A percentile compares a stretch with the other conserved stretches of the same genome.
phyloP scores from a whole-genome alignment of 495 filamentous ascomycete genomes.

The Talaromyces liani region DNA sequence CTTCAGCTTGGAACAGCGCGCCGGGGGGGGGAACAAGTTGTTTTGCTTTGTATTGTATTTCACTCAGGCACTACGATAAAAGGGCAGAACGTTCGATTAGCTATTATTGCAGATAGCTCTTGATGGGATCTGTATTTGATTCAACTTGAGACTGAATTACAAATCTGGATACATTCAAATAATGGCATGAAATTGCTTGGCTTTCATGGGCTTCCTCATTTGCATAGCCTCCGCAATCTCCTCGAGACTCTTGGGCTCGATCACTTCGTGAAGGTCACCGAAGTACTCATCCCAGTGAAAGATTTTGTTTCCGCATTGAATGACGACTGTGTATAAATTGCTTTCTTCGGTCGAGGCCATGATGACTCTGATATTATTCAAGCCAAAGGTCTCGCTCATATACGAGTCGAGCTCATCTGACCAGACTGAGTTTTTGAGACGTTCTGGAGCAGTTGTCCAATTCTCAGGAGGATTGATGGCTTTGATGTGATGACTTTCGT shows the following conservation, averaged over 20 bases:
- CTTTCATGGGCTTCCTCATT: constrained; percentile 10
- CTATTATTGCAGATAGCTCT: no score
- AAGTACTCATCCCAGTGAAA: not conserved
- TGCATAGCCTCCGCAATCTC: not conserved
- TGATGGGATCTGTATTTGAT: no score
- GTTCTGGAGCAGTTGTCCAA: not conserved
- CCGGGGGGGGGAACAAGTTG: no score
- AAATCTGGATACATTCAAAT: no score
- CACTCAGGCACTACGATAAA: no score
- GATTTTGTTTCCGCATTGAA: not conserved
- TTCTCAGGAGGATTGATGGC: no score
- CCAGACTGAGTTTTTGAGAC: not conserved
- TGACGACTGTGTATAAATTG: not conserved
- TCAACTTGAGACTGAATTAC: no score
- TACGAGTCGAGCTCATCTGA: not conserved
- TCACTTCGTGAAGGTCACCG: not conserved
- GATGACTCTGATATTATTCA: not conserved
- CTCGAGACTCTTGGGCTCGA: not conserved
- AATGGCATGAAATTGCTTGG: no score
- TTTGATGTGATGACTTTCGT: no score
- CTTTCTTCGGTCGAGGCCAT: not conserved
- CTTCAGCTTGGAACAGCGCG: no score
- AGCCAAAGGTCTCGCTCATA: not conserved
- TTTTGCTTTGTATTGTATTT: no score
- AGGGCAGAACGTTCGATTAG: no score